Evolutionary conservation across 257 asterid species (phyloP).

Genomic region (Solanum boliviense): DNA sequence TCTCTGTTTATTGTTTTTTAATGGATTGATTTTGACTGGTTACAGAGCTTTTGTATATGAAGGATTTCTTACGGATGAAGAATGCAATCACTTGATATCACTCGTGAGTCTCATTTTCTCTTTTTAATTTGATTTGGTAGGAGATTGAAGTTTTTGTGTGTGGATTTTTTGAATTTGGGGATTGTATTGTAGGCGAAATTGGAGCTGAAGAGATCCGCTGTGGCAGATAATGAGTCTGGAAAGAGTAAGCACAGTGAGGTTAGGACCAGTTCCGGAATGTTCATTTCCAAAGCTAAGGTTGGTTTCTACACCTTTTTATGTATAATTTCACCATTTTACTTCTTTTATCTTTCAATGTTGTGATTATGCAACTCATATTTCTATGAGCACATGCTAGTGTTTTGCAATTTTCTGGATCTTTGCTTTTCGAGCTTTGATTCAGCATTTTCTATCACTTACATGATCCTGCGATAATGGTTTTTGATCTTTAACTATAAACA

Average conservation of each 20-base stretch:
- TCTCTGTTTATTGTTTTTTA: neutral
- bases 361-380: neutral
- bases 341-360: neutral
- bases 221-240: slow-evolving; percentile 83
- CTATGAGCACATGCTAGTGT: neutral
- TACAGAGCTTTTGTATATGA: slow-evolving; percentile 82
- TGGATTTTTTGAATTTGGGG: neutral
- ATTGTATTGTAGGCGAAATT: slow-evolving; percentile 52
- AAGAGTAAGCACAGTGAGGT: slow-evolving; percentile 64
- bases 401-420: neutral
- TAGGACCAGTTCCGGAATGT: slow-evolving; percentile 98
- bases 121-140: neutral
- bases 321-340: neutral
- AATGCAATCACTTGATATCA: slow-evolving; percentile 81
- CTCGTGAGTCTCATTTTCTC: slow-evolving; percentile 35
- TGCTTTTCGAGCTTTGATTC: neutral
- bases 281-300: slow-evolving; percentile 73
- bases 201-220: slow-evolving; percentile 87
- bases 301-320: slow-evolving; percentile 1
- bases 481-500: neutral
- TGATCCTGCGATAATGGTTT: neutral
- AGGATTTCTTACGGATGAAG: slow-evolving; percentile 81
- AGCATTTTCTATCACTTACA: neutral
- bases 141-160: neutral
- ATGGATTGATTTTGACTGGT: neutral